Base-by-base conservation (phyloP, 768 basidiomycete genomes). In the Amanita fuliginea region DNA sequence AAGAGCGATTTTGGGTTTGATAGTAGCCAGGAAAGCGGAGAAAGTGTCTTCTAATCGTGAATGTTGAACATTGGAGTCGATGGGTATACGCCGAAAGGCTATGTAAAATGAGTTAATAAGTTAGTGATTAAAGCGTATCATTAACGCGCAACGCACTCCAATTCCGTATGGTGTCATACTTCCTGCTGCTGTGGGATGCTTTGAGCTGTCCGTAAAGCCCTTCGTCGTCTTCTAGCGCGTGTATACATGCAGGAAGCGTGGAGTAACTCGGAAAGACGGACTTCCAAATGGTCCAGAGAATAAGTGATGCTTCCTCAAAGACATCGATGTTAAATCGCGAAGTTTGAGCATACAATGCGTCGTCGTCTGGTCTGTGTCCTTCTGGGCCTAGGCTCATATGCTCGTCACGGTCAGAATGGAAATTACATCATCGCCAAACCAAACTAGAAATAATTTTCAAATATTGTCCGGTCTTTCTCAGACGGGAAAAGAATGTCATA, bases 231-330 rank as follows among this genome's bases (percentile, higher is more conserved):
- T 24, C 28, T 7, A 26, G 28, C 24, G 41, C 41, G 41, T 42
- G 22, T 26, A 26, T 42, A 22, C 41, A 42, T 24, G 41, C 21
- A 22, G 60, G 55, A 21, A 69, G 59, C 3, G 60, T 61, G 14
- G 66, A 59, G 47, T 62, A 65, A 35, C 46, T 51, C 1, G 63
- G 55, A 45, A 61, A 54, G 36, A 55, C 57, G 39, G 59, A 55
- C 43, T 57, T 62, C 66, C 69, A 71, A 41, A 72, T 59, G 47
- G 62, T 56, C 67, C 69, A 71, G 14, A 73, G 60, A 24, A 71
- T 54, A 46, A 62, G 63, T 0, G 68, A 67, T 1, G 71, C 71
- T 51, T 70, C 69, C 57, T 71, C 69, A 4, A 60, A 59, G 18
- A 67, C 56, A 16, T 67, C 54, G 13, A 67, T 55, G 59, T 71